Evolutionary conservation across 306 rosid genomes (phyloP).

Genomic region (Quercus aquifolioides): DNA sequence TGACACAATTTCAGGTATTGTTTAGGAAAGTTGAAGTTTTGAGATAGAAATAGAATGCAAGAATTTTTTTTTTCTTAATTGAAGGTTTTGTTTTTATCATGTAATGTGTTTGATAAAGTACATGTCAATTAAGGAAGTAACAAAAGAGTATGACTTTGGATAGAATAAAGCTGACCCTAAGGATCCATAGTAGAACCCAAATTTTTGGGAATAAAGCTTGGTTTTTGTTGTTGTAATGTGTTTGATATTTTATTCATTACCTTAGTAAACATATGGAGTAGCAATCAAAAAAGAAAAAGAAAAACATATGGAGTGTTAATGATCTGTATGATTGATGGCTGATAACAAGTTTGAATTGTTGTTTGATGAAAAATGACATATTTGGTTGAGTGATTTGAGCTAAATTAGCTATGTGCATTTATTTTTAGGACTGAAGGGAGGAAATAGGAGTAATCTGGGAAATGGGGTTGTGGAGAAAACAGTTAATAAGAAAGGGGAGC

Average conservation of each 20-base stretch:
- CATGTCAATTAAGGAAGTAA: too few species aligned
- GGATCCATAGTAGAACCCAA: too few species aligned
- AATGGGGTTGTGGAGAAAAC: conserved; percentile 15
- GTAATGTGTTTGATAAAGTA: not conserved
- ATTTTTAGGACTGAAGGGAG: conserved; percentile 39
- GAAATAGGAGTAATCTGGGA: conserved; percentile 20
- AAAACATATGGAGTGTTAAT: not conserved
- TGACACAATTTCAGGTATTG: conserved; percentile 38
- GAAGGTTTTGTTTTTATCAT: not conserved
- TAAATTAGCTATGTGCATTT: conserved; percentile 30
- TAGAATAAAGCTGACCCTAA: too few species aligned
- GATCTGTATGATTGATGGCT: not conserved
- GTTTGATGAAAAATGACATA: not conserved
- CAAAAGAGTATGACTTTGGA: too few species aligned
- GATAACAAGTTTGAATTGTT: not conserved
- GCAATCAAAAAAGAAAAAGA: too few species aligned
- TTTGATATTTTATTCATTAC: not conserved
- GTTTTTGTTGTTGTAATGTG: too few species aligned
- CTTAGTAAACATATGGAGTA: not conserved
- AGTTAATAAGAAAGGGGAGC: conserved; percentile 45
- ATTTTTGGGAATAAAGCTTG: too few species aligned
- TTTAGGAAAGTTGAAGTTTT: not conserved
- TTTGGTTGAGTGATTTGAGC: conserved; percentile 8
- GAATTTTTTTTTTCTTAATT: not conserved
- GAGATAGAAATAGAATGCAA: not conserved